Percentiles rank a stretch among this genome's conserved stretches.
Evolutionary conservation across 768 basidiomycete species (phyloP).

Genomic region (Candolleomyces aberdarensis): DNA sequence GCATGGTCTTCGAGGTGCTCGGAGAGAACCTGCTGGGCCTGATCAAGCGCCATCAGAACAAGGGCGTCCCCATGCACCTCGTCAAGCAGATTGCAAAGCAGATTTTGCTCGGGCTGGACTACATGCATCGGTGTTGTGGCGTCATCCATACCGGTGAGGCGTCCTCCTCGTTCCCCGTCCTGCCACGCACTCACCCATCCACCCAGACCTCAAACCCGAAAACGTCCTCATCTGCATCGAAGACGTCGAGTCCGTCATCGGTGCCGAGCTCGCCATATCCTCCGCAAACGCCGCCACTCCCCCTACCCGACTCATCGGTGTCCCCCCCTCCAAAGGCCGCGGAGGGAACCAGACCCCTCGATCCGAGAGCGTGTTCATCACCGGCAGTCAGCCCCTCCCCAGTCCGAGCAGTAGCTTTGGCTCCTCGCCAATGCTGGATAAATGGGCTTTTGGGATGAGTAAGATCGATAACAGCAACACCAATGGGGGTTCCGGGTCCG

Average conservation of each 20-base stretch:
- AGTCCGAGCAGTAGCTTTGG: conserved; percentile 75
- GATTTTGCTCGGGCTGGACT: conserved; percentile 91
- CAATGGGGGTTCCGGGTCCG: conserved; percentile 18
- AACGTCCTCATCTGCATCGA: conserved; percentile 97
- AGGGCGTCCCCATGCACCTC: conserved; percentile 90
- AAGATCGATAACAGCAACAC: conserved; percentile 56
- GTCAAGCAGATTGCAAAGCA: conserved; percentile 98
- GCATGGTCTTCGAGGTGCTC: conserved; percentile 99
- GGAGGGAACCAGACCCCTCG: conserved; percentile 97
- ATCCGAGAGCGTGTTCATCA: conserved; percentile 74
- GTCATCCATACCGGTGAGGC: conserved; percentile 88
- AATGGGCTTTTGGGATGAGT: conserved; percentile 89
- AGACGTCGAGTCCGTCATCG: conserved; percentile 91
- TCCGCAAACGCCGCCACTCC: conserved; percentile 43
- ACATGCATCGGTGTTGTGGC: conserved; percentile 96
- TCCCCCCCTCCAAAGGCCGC: conserved; percentile 88
- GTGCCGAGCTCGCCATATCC: conserved; percentile 64
- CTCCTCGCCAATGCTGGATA: conserved; percentile 72
- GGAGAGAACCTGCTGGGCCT: conserved; percentile 95
- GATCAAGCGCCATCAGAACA: conserved; percentile 98
- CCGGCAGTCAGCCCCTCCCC: conserved; percentile 90
- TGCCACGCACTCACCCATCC: not conserved
- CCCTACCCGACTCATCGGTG: conserved; percentile 78
- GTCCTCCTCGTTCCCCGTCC: not conserved
- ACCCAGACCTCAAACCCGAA: conserved; percentile 89